Evolutionary conservation across 2,329 filamentous ascomycete species (phyloP).

Genomic region (Arthrobotrys conoides): DNA sequence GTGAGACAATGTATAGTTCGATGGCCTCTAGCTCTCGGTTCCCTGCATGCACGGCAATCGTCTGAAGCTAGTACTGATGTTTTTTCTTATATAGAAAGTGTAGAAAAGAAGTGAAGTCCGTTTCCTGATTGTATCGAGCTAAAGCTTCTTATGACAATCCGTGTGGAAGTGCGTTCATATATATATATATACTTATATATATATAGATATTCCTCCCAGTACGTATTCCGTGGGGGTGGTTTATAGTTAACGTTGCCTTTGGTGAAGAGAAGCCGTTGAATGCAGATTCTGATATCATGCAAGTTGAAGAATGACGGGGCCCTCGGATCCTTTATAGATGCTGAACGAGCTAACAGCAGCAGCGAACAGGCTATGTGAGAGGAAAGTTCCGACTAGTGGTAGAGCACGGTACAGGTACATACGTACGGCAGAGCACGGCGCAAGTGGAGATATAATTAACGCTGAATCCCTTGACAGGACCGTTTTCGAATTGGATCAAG

Average conservation of each 20-base stretch:
- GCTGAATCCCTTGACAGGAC: conserved; percentile 61
- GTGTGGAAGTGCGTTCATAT: conserved; percentile 28
- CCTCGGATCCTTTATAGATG: conserved; percentile 60
- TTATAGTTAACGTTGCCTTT: conserved; percentile 27
- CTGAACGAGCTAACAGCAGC: conserved; percentile 48
- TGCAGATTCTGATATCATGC: conserved; percentile 42
- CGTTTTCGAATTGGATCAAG: conserved; percentile 59
- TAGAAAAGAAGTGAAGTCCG: conserved; percentile 18
- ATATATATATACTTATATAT: conserved; percentile 4
- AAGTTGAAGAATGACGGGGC: conserved; percentile 52
- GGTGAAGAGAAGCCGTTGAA: conserved; percentile 27
- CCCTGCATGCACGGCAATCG: conserved; percentile 6
- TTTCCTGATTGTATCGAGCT: conserved; percentile 3
- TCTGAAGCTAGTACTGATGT: not conserved
- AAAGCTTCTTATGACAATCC: conserved; percentile 22
- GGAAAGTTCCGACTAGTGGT: conserved; percentile 61
- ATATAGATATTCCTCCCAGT: conserved; percentile 4
- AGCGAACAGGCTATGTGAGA: conserved; percentile 54
- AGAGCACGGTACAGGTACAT: conserved; percentile 60
- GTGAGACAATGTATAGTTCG: conserved; percentile 14
- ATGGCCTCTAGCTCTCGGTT: conserved; percentile 14
- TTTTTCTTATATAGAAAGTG: not conserved
- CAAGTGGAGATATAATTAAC: conserved; percentile 61
- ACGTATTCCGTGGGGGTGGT: conserved; percentile 36
- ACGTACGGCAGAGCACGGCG: conserved; percentile 52